phyloP scores from a whole-genome alignment of 2,329 filamentous ascomycete species.

The Hawksworthiomyces lignivorus region DNA sequence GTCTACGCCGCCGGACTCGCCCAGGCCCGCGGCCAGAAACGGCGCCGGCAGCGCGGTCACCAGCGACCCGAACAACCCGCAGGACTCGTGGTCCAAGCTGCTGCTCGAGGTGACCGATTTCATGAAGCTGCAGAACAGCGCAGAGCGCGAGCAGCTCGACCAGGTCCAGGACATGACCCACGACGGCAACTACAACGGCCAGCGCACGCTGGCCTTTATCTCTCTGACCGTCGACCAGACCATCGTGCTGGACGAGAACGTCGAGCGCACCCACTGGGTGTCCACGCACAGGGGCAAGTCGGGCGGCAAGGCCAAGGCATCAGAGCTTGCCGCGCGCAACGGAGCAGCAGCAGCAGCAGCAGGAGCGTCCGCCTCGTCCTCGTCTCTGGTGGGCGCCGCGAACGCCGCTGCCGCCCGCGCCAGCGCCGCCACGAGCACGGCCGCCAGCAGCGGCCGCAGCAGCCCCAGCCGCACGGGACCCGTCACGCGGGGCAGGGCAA shows the following conservation, averaged over 20 bases:
- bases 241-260: conserved; percentile 76
- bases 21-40: conserved; percentile 11
- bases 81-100: conserved; percentile 35
- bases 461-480: conserved; percentile 55
- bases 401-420: conserved; percentile 12
- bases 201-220: conserved; percentile 54
- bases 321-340: conserved; percentile 13
- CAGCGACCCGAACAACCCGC: conserved; percentile 20
- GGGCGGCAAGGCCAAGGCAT: conserved; percentile 20
- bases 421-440: conserved; percentile 25
- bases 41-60: conserved; percentile 23
- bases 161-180: conserved; percentile 58
- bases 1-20: conserved; percentile 23
- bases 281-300: conserved; percentile 35
- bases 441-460: conserved; percentile 55
- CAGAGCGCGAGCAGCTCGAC: conserved; percentile 56
- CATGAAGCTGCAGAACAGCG: conserved; percentile 50
- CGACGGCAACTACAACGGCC: conserved; percentile 72
- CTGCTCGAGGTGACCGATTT: conserved; percentile 58
- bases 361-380: conserved; percentile 59
- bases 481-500: conserved; percentile 63
- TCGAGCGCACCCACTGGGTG: conserved; percentile 51
- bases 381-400: conserved; percentile 59
- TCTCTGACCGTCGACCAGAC: conserved; percentile 66
- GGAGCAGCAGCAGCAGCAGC: conserved; percentile 32